Evolutionary conservation across 495 filamentous ascomycete species (phyloP).

Genomic region (Xylaria telfairii): DNA sequence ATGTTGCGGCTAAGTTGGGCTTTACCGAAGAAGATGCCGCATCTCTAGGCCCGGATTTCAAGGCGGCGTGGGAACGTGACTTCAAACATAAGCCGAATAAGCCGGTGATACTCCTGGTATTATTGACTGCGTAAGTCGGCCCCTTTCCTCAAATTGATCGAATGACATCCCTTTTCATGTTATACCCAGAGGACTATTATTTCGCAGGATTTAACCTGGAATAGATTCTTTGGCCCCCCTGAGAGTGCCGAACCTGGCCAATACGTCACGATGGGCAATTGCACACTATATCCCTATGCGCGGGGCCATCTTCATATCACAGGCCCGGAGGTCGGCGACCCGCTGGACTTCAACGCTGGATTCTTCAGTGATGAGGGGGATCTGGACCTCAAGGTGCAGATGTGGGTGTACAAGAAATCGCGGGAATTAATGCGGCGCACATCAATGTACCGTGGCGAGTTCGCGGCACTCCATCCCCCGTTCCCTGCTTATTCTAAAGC

Average conservation of each 20-base stretch:
- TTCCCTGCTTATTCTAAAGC: constrained; percentile 57
- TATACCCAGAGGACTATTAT: neutral
- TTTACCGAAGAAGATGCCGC: constrained; percentile 48
- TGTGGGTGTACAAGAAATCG: constrained; percentile 61
- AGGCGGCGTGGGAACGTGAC: constrained; percentile 51
- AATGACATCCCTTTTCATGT: neutral
- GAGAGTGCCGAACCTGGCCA: constrained; percentile 34
- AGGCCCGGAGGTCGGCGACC: constrained; percentile 39
- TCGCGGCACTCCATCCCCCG: constrained; percentile 53
- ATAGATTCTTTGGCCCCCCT: constrained; percentile 10
- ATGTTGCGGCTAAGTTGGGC: constrained; percentile 52
- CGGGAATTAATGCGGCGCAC: constrained; percentile 64
- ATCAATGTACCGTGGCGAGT: constrained; percentile 59
- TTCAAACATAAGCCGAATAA: constrained; percentile 46
- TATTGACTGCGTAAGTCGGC: constrained; percentile 34
- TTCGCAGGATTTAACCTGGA: constrained; percentile 1
- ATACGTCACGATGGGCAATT: constrained; percentile 45
- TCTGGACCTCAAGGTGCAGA: constrained; percentile 50
- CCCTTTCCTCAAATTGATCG: neutral
- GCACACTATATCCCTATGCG: constrained; percentile 60
- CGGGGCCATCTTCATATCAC: constrained; percentile 64
- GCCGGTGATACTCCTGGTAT: constrained; percentile 47
- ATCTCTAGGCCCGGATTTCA: constrained; percentile 49
- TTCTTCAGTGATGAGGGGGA: constrained; percentile 52
- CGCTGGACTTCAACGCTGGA: constrained; percentile 48